Evolutionary conservation across 495 filamentous ascomycete species (phyloP), one percentile per base, ranked within the genome.

Genomic region (Cairneyella variabilis): DNA sequence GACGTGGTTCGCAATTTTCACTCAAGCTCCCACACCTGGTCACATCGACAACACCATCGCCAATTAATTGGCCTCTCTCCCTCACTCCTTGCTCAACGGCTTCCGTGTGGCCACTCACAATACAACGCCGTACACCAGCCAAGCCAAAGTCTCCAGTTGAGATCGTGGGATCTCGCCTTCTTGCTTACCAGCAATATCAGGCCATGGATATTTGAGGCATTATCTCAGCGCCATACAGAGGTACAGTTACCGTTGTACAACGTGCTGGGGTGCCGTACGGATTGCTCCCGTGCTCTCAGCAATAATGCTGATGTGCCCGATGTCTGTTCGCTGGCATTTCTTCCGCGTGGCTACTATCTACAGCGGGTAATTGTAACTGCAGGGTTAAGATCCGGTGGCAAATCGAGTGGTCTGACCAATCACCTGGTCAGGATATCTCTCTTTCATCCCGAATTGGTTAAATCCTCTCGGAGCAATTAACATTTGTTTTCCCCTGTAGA

Each of bases 291-390:
- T 40, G 37, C 6, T 20, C 30, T 28, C 14, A 25, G 0, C 21
- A 14, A 10, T 12, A 26, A 49, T 58, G 56, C 45, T 27, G 44
- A 49, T 36, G 22, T 54, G 56, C 56, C 56, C 56, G 56, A 58
- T 20, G 17, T 34, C 17, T 37, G 18, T 49, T 53, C 41, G 56
- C 50, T 58, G 56, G 56, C 55, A 58, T 18, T 23, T 18, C 20
- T 28, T 26, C 40, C 39, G 23, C 43, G 22, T 48, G 51, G 47
- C 42, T 39, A 26, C 21, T 48, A n/a, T n/a, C n/a, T n/a, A n/a
- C n/a, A n/a, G n/a, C n/a, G n/a, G n/a, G n/a, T n/a, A n/a, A n/a
- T n/a, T n/a, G n/a, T n/a, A n/a, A n/a, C n/a, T n/a, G n/a, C n/a
- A n/a, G n/a, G n/a, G n/a, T n/a, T n/a, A n/a, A n/a, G n/a, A n/a